These are phyloP conservation scores for Chlorokybus atmophyticus DNA, from an alignment of 139 green algal species.

Conservation along the genomic window DNA sequence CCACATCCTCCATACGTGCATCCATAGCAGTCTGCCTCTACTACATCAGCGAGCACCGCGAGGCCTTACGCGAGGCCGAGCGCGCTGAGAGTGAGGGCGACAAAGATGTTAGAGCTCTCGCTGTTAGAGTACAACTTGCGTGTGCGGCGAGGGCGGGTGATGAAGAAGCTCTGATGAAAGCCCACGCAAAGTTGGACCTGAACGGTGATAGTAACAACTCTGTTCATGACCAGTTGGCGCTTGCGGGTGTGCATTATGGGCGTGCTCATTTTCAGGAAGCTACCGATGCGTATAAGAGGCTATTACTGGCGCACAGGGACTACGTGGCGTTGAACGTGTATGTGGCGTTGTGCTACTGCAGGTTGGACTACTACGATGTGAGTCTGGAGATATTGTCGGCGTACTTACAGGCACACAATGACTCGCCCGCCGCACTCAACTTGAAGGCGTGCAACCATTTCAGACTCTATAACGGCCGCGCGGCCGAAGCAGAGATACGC, in stretches of 20 bases:
- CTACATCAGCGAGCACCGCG: too few relatives aligned
- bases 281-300: slow-evolving; percentile 68
- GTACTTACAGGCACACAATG: slow-evolving; percentile 39
- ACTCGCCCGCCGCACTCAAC: slow-evolving; percentile 51
- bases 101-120: too few relatives aligned
- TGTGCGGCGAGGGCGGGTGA: too few relatives aligned
- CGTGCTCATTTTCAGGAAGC: slow-evolving; percentile 56
- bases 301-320: slow-evolving; percentile 44
- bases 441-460: slow-evolving; percentile 57
- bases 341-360: slow-evolving; percentile 67
- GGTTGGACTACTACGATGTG: slow-evolving; percentile 79
- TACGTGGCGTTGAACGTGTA: slow-evolving; percentile 67
- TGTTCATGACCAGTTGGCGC: slow-evolving; percentile 59
- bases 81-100: too few relatives aligned
- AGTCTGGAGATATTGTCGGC: slow-evolving; percentile 57
- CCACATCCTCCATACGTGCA: too few relatives aligned
- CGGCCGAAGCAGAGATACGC: slow-evolving; percentile 54
- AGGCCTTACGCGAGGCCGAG: too few relatives aligned
- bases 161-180: too few relatives aligned
- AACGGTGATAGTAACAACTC: too few relatives aligned
- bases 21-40: slow-evolving; percentile 57
- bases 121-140: too few relatives aligned
- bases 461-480: slow-evolving; percentile 47
- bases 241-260: slow-evolving; percentile 50
- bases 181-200: too few relatives aligned